Evolutionary conservation across 371 early-diverging fungal genomes (phyloP), one percentile per base, ranked within the genome.

Genomic region (Globomyces sp.): DNA sequence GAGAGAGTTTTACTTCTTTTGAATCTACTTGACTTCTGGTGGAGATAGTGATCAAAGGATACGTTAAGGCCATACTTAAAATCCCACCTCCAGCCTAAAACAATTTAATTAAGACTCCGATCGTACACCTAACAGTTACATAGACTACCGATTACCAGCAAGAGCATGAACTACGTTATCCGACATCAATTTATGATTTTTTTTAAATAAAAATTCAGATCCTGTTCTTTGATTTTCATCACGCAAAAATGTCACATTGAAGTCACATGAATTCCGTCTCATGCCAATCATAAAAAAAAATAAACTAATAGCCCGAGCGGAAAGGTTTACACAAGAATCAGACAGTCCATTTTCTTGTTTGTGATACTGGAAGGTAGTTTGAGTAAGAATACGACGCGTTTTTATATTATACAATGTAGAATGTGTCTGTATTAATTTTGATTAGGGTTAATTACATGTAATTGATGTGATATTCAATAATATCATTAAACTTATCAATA

Each of bases 21-120:
- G 70, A 77, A 79, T 90, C 88, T 36, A 94, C 94, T 70, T 93
- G 95, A 36, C 91, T 85, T 67, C 96, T 88, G 68, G 92, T 89
- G 75, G 91, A 90, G 67, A 95, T 84, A 42, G 94, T 95, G 63
- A 93, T 88, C 70, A 96, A 82, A 62, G 97, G 96, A 78, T 96
- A 98, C 57, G 98, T 96, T 71, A 93, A 80, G 9, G 86, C 87
- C 95, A 95, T 94, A 65, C 71, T 67, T 63, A 24, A 41, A 41
- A 58, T 58, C n/a, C 58, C 58, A 58, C 58, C 58, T 10, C 58
- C 63, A 49, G 63, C 63, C 24, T 24, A 24, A 24, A 24, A 24
- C 49, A 49, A 49, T 49, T 24, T 24, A 24, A 24, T 24, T 24
- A 24, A 24, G 24, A 24, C 24, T 24, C 24, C 24, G 24, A 24